A percentile compares a stretch with the other conserved stretches of the same genome.
Evolutionary conservation across 208 protist species (phyloP).

Genomic region (Trichomonas tenax): DNA sequence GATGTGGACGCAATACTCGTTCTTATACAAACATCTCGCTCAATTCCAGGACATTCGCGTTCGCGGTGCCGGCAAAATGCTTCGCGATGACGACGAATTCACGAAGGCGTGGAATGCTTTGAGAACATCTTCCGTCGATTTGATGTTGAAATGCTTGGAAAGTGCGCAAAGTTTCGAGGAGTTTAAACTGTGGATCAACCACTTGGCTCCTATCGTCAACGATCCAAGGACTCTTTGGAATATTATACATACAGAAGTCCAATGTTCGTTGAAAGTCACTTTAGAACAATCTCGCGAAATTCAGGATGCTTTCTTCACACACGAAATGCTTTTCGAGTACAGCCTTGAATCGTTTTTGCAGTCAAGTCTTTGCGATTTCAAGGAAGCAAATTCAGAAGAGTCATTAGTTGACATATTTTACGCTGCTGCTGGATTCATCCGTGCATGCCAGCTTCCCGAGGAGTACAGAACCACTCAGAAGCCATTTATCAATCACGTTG

Average conservation of each 20-base stretch:
- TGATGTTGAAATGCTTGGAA: not conserved
- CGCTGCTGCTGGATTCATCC: not conserved
- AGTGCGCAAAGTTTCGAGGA: not conserved
- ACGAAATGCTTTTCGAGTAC: not conserved
- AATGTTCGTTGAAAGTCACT: not conserved
- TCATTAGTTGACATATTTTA: not conserved
- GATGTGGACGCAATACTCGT: not conserved
- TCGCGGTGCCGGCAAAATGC: not conserved
- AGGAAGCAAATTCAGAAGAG: not conserved
- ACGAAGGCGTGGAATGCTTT: not conserved
- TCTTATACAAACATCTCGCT: not conserved
- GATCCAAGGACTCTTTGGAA: not conserved
- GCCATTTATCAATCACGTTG: not conserved
- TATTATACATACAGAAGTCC: not conserved
- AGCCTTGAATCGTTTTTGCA: not conserved
- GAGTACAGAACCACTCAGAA: not conserved
- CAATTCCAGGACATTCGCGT: not conserved
- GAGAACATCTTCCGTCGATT: not conserved
- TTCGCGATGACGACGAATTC: not conserved
- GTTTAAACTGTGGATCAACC: not conserved
- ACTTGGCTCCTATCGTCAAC: not conserved
- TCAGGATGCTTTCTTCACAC: not conserved
- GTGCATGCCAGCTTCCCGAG: not conserved
- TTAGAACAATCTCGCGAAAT: not conserved
- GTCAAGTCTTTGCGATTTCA: not conserved